Conservation (phyloP, 2,329 filamentous ascomycete species). For the Epichloe typhina region DNA sequence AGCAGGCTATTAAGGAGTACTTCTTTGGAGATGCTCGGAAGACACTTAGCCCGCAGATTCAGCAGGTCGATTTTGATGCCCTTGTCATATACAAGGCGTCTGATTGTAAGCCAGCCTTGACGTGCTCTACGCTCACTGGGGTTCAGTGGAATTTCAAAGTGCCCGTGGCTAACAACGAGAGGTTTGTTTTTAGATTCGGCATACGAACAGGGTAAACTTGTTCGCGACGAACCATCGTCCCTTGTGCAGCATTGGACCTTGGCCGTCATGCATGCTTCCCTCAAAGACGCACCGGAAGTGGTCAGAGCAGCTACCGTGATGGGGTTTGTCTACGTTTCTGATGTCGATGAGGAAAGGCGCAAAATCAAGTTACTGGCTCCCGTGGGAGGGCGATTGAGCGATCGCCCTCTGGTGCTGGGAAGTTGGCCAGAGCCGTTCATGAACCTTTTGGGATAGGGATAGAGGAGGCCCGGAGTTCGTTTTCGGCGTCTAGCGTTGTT, state of each 20-base stretch:
- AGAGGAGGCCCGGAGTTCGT: too few species aligned
- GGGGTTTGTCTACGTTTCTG: slow-evolving; percentile 86
- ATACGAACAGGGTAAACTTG: slow-evolving; percentile 32
- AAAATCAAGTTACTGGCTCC: slow-evolving; percentile 71
- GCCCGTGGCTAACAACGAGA: not conserved
- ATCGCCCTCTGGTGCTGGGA: slow-evolving; percentile 73
- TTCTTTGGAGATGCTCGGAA: slow-evolving; percentile 77
- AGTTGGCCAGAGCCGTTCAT: slow-evolving; percentile 77
- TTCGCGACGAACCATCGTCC: slow-evolving; percentile 50
- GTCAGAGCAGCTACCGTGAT: slow-evolving; percentile 74
- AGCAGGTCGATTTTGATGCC: slow-evolving; percentile 65
- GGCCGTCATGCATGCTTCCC: slow-evolving; percentile 67
- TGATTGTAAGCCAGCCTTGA: slow-evolving; percentile 35
- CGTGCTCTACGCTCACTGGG: not conserved
- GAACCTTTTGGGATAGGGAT: slow-evolving; percentile 48
- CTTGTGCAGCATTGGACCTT: slow-evolving; percentile 69
- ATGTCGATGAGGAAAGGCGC: slow-evolving; percentile 75
- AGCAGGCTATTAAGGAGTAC: slow-evolving; percentile 75
- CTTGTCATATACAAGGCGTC: slow-evolving; percentile 60
- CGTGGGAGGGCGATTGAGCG: slow-evolving; percentile 66
- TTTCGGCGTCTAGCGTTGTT: too few species aligned
- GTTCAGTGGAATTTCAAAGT: too few species aligned
- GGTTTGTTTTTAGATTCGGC: slow-evolving; percentile 11
- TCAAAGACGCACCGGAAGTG: slow-evolving; percentile 54
- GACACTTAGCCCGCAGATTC: slow-evolving; percentile 75